These are phyloP conservation scores for Effrenium voratum DNA, from an alignment of 73 alveolate genomes.

Conservation along the genomic window DNA sequence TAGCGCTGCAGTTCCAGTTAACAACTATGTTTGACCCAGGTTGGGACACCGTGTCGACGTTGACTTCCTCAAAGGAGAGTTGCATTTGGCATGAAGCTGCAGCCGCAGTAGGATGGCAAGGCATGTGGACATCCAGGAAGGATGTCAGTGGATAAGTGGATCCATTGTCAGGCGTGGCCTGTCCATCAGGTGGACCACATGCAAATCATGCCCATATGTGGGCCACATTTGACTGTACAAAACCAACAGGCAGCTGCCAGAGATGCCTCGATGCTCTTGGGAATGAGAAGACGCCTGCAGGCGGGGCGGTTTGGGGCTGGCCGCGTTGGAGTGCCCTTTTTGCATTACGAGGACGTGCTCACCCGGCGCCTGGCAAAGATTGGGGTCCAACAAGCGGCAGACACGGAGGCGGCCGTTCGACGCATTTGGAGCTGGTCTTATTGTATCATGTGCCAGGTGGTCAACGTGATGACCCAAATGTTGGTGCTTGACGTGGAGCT, in stretches of 20 bases:
- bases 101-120: background rate
- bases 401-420: conserved; percentile 36
- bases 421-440: background rate
- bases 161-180: conserved; percentile 89
- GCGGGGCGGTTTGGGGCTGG: conserved; percentile 4
- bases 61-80: conserved; percentile 67
- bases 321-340: background rate
- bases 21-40: background rate
- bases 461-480: conserved; percentile 70
- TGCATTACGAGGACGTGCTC: conserved; percentile 46
- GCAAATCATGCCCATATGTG: too few species aligned
- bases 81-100: background rate
- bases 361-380: conserved; percentile 67
- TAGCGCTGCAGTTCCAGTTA: background rate
- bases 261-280: conserved; percentile 81
- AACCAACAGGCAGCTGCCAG: conserved; percentile 58
- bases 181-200: too few species aligned
- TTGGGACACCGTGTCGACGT: conserved; percentile 76
- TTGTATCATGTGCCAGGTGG: background rate
- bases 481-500: conserved; percentile 53
- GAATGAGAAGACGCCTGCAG: conserved; percentile 86
- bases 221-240: too few species aligned
- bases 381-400: conserved; percentile 20
- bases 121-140: conserved; percentile 2
- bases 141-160: conserved; percentile 73